Evolutionary conservation across 2,329 filamentous ascomycete genomes (phyloP).

Genomic region (Cadophora luteo-olivacea): DNA sequence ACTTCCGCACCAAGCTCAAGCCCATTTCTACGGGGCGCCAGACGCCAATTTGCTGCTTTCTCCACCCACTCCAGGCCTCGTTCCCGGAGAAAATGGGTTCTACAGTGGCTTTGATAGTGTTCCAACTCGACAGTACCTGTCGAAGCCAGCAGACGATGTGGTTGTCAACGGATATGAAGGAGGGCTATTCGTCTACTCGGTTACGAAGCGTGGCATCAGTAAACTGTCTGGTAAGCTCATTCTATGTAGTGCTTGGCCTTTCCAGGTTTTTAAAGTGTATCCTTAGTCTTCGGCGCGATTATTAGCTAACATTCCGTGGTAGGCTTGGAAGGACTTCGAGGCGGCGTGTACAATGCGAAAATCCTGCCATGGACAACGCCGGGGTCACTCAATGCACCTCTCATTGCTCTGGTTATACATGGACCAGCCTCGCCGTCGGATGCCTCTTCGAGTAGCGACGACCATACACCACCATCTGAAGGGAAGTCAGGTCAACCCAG

Average conservation of each 20-base stretch:
- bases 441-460: conserved; percentile 35
- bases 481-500: conserved; percentile 29
- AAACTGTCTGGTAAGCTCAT: conserved; percentile 59
- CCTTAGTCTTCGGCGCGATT: no score
- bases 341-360: conserved; percentile 82
- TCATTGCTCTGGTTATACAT: conserved; percentile 82
- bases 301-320: not conserved
- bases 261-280: no score
- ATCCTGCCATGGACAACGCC: conserved; percentile 73
- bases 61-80: conserved; percentile 58
- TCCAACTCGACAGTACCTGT: conserved; percentile 45
- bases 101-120: conserved; percentile 84
- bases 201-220: conserved; percentile 75
- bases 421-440: conserved; percentile 64
- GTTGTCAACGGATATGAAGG: conserved; percentile 82
- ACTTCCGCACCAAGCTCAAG: conserved; percentile 75
- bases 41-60: conserved; percentile 70
- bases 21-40: conserved; percentile 78
- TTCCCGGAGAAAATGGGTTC: conserved; percentile 72
- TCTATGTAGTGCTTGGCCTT: not conserved
- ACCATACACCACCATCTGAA: conserved; percentile 33
- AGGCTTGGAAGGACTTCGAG: conserved; percentile 74
- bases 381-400: conserved; percentile 65
- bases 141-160: conserved; percentile 61
- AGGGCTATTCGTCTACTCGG: conserved; percentile 75